phyloP scores from a whole-genome alignment of 352 stramenopile species.

The Phytophthora sp. region DNA sequence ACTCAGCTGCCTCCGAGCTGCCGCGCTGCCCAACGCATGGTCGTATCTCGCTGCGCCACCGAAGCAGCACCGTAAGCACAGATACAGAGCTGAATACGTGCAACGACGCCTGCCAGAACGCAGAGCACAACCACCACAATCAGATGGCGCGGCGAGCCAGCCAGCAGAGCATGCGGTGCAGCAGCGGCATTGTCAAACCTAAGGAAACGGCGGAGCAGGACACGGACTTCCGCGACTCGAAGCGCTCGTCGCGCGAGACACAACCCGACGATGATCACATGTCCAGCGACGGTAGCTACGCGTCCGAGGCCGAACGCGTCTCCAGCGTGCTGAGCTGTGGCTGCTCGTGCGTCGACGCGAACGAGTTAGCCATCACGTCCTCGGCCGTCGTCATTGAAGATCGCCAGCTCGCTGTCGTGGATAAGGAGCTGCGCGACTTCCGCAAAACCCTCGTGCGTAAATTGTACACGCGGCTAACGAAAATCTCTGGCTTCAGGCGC shows the following conservation, averaged over 20 bases:
- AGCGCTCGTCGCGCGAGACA: constrained; percentile 39
- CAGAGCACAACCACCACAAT: constrained; percentile 11
- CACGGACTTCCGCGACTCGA: constrained; percentile 33
- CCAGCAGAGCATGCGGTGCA: constrained; percentile 23
- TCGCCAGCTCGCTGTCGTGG: constrained; percentile 70
- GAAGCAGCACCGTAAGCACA: constrained; percentile 43
- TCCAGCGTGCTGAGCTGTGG: constrained; percentile 51
- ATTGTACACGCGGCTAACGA: constrained; percentile 57
- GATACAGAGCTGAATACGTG: constrained; percentile 32
- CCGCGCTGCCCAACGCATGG: constrained; percentile 47
- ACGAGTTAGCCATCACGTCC: constrained; percentile 48
- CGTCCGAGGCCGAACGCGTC: constrained; percentile 41
- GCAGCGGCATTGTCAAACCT: constrained; percentile 15
- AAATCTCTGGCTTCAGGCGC: constrained; percentile 47
- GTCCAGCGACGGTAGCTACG: constrained; percentile 45
- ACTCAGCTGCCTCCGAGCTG: constrained; percentile 27
- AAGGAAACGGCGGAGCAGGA: constrained; percentile 21
- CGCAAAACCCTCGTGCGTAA: constrained; percentile 69
- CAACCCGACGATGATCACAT: constrained; percentile 46
- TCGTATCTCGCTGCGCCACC: constrained; percentile 41
- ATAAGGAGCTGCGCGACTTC: constrained; percentile 67
- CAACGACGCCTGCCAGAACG: constrained; percentile 22
- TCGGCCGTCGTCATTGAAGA: constrained; percentile 65
- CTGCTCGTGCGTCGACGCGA: constrained; percentile 52
- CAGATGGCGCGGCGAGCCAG: constrained; percentile 18